These are phyloP conservation scores for Amniculicola lignicola DNA, from an alignment of 495 filamentous ascomycete genomes.

Conservation along the genomic window DNA sequence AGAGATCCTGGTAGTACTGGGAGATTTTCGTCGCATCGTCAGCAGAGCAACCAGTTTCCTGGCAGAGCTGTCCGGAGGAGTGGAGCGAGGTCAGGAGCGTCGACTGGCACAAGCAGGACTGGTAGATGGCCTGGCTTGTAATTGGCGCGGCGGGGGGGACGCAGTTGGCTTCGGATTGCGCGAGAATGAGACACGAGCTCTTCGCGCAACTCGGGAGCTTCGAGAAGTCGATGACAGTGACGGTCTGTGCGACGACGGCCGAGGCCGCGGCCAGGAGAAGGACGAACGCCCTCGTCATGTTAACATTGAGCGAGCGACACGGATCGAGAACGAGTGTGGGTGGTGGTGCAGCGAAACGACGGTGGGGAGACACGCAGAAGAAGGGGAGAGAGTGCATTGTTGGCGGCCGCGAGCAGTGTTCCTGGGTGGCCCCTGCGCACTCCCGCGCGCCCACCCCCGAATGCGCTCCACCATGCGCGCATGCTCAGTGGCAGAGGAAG, in stretches of 20 bases:
- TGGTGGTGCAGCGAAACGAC: background rate
- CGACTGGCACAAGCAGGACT: constrained; percentile 58
- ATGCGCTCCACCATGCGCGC: too few relatives aligned
- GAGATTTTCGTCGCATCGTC: constrained; percentile 43
- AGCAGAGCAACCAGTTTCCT: constrained; percentile 36
- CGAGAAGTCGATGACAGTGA: constrained; percentile 37
- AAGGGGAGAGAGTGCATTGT: background rate
- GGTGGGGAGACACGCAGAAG: background rate
- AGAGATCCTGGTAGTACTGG: constrained; percentile 48
- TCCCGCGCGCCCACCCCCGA: background rate
- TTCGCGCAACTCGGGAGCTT: constrained; percentile 53
- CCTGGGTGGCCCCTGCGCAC: constrained; percentile 1
- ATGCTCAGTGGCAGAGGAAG: too few relatives aligned
- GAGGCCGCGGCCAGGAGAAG: constrained; percentile 14
- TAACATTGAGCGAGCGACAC: background rate
- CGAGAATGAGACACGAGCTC: constrained; percentile 47
- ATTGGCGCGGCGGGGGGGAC: constrained; percentile 41
- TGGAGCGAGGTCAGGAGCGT: constrained; percentile 45
- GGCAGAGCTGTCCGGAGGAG: constrained; percentile 44
- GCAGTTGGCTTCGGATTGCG: constrained; percentile 48
- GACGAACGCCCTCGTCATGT: constrained; percentile 12
- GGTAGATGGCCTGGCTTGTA: constrained; percentile 43
- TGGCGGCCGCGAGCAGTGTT: background rate
- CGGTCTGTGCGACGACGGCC: constrained; percentile 24
- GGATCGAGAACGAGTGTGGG: background rate